These are phyloP conservation scores for Cryptosporidium tyzzeri DNA, from an alignment of 169 alveolate species.

Conservation along the genomic window DNA sequence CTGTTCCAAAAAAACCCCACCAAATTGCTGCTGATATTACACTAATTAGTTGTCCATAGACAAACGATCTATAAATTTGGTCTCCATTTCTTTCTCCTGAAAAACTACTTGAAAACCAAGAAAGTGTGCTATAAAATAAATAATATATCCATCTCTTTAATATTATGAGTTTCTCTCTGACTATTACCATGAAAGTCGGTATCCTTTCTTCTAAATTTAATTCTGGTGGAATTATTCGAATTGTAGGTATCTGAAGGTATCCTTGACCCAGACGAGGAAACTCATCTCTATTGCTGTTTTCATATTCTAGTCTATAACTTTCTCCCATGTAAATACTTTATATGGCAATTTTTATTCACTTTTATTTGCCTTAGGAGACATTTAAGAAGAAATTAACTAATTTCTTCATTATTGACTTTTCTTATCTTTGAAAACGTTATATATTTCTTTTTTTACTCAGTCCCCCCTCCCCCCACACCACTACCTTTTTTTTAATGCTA, in stretches of 20 bases:
- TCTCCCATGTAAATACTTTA: constrained; percentile 15
- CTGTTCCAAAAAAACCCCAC: constrained; percentile 70
- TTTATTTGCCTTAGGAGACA: constrained; percentile 1
- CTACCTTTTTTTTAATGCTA: no score
- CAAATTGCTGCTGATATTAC: constrained; percentile 60
- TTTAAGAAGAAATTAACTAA: neutral
- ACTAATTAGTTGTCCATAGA: constrained; percentile 49
- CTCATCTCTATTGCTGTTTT: constrained; percentile 12
- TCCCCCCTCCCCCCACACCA: neutral
- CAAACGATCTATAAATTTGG: constrained; percentile 34
- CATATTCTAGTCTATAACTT: constrained; percentile 1
- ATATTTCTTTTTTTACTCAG: neutral
- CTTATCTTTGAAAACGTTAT: constrained; percentile 20
- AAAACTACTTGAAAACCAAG: constrained; percentile 10
- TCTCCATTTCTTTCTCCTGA: constrained; percentile 35
- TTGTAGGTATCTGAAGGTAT: constrained; percentile 16
- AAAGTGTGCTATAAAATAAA: neutral
- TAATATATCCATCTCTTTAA: constrained; percentile 34
- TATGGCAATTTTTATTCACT: neutral
- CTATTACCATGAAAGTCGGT: neutral
- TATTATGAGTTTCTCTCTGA: constrained; percentile 7
- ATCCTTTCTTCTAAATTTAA: neutral
- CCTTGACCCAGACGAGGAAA: constrained; percentile 9
- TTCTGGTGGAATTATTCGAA: constrained; percentile 1
- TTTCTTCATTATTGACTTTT: constrained; percentile 4